Base-by-base conservation (phyloP, 2,329 filamentous ascomycete species). In the Rutstroemia sp. region DNA sequence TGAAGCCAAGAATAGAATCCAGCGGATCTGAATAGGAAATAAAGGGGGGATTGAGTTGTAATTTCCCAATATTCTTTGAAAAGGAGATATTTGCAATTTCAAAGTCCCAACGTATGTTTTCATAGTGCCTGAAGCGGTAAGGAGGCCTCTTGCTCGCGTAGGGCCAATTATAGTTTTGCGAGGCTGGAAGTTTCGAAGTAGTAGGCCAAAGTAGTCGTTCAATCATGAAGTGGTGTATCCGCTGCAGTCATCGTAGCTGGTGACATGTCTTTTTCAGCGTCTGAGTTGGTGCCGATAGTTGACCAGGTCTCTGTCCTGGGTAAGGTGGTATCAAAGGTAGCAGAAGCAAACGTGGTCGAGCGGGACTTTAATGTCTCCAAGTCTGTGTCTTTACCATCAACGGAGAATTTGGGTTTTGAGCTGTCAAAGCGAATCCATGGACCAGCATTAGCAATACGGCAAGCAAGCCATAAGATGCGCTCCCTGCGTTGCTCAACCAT, bases 401-500 rank as follows among this genome's bases (percentile, higher is more conserved):
- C 46, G n/a, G 48, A 47, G 42, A 58, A 58, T 23, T 42, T 42
- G 16, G 53, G 36, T 16, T 27, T 50, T 23, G 40, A 56, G 36
- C 48, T 51, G 49, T 58, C 42, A 16, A 50, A 58, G 2, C 36
- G 50, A 5, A 58, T 47, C 44, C 53, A 56, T 16, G 52, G 27
- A 10, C 52, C 47, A 19, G 57, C 42, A 38, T 17, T 51, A n/a
- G 57, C 58, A 48, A 64, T 51, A 21, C 54, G 56, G 21, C 47
- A 58, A 36, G 57, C 61, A 38, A 64, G 42, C 57, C 63, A 67
- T 5, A 65, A 57, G 23, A 66, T 65, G 4, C 64, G 48, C 34
- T 67, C 65, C 27, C 59, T 63, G 16, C 65, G 54, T 50, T 65
- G 58, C 6, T 56, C 59, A 19, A 61, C 61, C 63, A 67, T 65